Conservation (phyloP, 352 stramenopile species). For the Thalassiosira tumida region DNA sequence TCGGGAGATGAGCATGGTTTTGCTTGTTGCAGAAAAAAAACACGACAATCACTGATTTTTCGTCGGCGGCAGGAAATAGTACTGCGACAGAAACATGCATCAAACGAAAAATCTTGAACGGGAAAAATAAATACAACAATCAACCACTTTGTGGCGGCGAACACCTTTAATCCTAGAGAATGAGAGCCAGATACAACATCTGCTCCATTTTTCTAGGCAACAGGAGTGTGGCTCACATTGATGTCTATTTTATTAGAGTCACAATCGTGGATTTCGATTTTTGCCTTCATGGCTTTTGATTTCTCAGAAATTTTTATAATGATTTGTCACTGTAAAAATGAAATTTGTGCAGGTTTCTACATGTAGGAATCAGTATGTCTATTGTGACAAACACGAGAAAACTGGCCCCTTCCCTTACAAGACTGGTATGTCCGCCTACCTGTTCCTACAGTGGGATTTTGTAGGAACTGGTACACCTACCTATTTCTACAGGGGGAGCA, state of each 20-base stretch:
- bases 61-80: background rate
- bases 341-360: background rate
- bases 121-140: constrained; percentile 1
- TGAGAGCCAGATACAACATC: background rate
- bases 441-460: background rate
- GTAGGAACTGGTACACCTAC: background rate
- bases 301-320: background rate
- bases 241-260: too few species aligned
- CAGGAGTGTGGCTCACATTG: too few species aligned
- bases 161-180: background rate
- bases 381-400: background rate
- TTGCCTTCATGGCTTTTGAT: too few species aligned
- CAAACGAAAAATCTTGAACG: background rate
- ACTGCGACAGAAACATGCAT: background rate
- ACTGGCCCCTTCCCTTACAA: background rate
- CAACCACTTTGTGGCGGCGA: background rate
- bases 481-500: background rate
- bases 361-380: background rate
- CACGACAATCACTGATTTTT: background rate
- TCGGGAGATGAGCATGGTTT: background rate
- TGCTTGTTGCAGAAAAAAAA: background rate
- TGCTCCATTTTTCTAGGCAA: too few species aligned
- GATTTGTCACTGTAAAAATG: background rate
- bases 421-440: background rate
- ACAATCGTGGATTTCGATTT: too few species aligned